Evolutionary conservation across 371 early-diverging fungal species (phyloP), one percentile per base, ranked within the genome.

Genomic region (Aphelidium insulamus): DNA sequence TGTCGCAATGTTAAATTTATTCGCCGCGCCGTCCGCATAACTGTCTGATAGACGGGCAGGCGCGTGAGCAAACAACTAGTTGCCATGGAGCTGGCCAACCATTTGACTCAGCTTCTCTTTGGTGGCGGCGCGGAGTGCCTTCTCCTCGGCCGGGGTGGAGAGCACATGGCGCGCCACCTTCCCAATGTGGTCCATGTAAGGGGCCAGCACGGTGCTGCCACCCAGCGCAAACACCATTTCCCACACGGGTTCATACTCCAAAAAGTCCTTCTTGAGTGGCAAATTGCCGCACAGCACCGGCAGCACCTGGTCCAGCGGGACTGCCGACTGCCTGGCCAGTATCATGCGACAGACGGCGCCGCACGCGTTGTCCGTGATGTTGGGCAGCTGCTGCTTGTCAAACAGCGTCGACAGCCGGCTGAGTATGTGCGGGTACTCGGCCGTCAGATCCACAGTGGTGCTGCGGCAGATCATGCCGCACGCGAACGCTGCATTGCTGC

Each of bases 341-440:
- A 83, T 72, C 49, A 84, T 62, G 25, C 87, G 63, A 10, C 77
- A 72, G 18, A 82, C 73, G 29, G 83, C 76, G 20, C 87, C 87
- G 31, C 75, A 71, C 19, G 88, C 88, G 47, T 88, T 88, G 52
- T 88, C 88, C 14, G 65, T 62, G 10, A 60, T 57, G 44, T 80
- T 80, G 28, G 58, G 61, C 14, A 66, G 36, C 28, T 64, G 44
- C 47, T 68, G 62, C 14, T 52, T 44, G 19, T 57, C 52, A 55
- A 84, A 74, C 41, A 82, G 50, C 34, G 82, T 76, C 30, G 67
- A 61, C 41, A 87, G 50, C 23, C 62, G 63, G 22, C 62, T 61
- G 36, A 86, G 57, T 20, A 86, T 58, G 26, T 52, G 47, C 26
- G 59, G 55, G 52, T 80, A 80, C 44, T 79, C 71, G 55, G 50